phyloP scores from a whole-genome alignment of 2,329 filamentous ascomycete genomes.

The Phoma sp. region DNA sequence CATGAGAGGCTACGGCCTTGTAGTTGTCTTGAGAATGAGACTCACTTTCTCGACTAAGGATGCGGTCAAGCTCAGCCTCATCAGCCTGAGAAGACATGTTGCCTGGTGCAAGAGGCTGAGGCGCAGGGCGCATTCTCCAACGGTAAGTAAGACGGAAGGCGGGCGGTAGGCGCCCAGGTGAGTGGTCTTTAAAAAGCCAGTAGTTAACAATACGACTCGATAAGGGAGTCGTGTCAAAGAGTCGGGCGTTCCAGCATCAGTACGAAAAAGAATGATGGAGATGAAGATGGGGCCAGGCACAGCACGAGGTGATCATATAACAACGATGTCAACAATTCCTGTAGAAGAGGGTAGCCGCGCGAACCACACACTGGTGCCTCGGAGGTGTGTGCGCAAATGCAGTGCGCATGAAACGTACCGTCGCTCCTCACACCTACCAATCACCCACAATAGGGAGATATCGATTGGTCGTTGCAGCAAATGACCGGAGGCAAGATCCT shows the following conservation, averaged over 20 bases:
- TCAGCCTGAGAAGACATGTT: conserved; percentile 1
- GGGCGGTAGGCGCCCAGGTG: too few relatives aligned
- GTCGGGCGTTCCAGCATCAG: too few relatives aligned
- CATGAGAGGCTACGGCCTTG: too few relatives aligned
- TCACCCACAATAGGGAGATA: not conserved
- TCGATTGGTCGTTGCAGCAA: not conserved
- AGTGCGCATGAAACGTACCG: not conserved
- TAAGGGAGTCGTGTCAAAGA: too few relatives aligned
- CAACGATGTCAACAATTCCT: not conserved
- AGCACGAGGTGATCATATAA: conserved; percentile 1
- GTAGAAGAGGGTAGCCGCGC: not conserved
- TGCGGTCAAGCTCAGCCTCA: conserved; percentile 2
- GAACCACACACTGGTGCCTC: not conserved
- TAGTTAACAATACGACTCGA: too few relatives aligned
- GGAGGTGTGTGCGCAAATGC: not conserved
- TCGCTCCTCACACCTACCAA: not conserved
- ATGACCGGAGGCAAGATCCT: not conserved
- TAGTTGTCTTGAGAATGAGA: too few relatives aligned
- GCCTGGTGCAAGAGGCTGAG: not conserved
- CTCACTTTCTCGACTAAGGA: not conserved
- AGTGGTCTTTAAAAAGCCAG: too few relatives aligned
- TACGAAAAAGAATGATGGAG: too few relatives aligned
- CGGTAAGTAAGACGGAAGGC: conserved; percentile 1
- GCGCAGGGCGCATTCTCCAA: not conserved
- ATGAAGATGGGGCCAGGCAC: too few relatives aligned